A percentile compares a stretch with the other conserved stretches of the same genome.
phyloP scores from a whole-genome alignment of 305 asterid genomes.

The Fraxinus floribunda region DNA sequence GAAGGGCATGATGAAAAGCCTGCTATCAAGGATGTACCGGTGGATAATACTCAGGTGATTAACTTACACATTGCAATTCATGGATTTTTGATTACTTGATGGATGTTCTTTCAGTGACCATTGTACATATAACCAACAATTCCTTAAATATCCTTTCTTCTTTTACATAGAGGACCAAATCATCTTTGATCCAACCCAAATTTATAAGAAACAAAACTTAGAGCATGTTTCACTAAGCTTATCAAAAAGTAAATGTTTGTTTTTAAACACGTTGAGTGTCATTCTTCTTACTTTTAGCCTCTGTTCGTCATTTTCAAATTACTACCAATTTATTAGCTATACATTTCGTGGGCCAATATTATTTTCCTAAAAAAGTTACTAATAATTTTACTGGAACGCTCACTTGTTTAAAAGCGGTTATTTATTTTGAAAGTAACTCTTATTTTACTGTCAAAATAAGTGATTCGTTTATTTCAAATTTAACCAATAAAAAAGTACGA shows the following conservation, averaged over 20 bases:
- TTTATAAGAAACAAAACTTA: neutral
- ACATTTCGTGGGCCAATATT: neutral
- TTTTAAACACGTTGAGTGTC: neutral
- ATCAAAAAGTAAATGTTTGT: neutral
- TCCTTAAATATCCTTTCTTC: neutral
- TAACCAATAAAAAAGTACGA: neutral
- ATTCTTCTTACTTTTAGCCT: neutral
- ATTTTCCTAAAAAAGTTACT: neutral
- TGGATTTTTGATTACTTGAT: neutral
- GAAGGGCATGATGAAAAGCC: conserved; percentile 72
- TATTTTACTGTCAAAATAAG: neutral
- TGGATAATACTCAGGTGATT: conserved; percentile 65
- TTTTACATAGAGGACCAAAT: neutral
- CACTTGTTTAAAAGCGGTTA: neutral
- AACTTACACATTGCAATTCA: neutral
- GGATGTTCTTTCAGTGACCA: neutral
- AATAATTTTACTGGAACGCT: neutral
- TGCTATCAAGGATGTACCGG: conserved; percentile 77
- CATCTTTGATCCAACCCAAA: neutral
- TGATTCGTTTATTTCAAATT: neutral
- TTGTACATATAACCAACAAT: neutral
- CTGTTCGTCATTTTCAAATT: neutral
- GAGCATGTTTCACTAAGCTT: neutral
- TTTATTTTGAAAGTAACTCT: neutral
- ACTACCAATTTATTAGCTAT: neutral